phyloP scores from a whole-genome alignment of 371 early-diverging fungal species.

The Mortierella sp. region DNA sequence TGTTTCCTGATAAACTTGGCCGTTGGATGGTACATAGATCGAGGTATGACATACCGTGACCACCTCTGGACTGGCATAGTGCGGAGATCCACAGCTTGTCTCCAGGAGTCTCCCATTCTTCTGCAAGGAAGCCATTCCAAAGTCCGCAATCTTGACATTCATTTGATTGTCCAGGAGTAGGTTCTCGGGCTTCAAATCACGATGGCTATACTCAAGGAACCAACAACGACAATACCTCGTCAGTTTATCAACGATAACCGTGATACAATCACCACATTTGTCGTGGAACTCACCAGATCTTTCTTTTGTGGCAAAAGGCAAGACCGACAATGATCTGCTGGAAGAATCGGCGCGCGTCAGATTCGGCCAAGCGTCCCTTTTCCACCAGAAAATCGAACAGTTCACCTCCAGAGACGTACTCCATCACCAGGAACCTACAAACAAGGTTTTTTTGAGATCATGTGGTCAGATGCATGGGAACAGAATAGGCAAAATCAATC shows the following conservation, averaged over 20 bases:
- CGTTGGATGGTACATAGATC: too few species aligned
- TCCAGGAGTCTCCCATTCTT: slow-evolving; percentile 74
- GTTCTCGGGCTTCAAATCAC: slow-evolving; percentile 98
- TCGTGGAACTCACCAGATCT: slow-evolving; percentile 80
- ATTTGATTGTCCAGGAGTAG: slow-evolving; percentile 87
- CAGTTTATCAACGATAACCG: too few species aligned
- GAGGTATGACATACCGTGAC: slow-evolving; percentile 60
- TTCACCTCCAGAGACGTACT: slow-evolving; percentile 97
- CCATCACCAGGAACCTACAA: slow-evolving; percentile 91
- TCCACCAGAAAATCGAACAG: slow-evolving; percentile 94
- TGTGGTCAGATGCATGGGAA: background rate
- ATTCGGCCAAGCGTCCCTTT: slow-evolving; percentile 87
- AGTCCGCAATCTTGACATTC: slow-evolving; percentile 87
- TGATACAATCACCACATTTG: too few species aligned
- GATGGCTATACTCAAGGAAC: slow-evolving; percentile 71
- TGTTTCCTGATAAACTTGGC: too few species aligned
- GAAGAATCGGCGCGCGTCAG: slow-evolving; percentile 91
- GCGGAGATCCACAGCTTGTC: slow-evolving; percentile 90
- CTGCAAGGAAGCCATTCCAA: slow-evolving; percentile 88
- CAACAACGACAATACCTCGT: too few species aligned
- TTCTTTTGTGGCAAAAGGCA: slow-evolving; percentile 93
- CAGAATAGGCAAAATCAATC: background rate
- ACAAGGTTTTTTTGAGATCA: background rate
- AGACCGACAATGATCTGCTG: slow-evolving; percentile 96
- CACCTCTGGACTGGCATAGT: slow-evolving; percentile 95